Evolutionary conservation across 2,329 filamentous ascomycete species (phyloP).

Genomic region (Alternaria brassicicola): DNA sequence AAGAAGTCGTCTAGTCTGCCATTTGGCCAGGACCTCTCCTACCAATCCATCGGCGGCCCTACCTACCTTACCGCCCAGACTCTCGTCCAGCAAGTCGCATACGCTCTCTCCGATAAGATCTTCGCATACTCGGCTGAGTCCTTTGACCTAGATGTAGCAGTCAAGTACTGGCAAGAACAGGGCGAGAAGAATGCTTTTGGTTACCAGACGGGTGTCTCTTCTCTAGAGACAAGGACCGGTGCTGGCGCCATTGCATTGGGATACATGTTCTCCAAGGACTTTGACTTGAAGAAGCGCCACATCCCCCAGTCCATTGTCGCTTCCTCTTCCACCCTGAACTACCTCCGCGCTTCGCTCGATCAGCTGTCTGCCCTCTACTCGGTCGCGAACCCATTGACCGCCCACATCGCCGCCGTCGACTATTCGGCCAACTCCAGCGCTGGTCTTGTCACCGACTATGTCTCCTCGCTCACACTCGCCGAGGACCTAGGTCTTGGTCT

Average conservation of each 20-base stretch:
- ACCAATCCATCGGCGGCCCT: constrained; percentile 74
- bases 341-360: constrained; percentile 83
- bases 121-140: constrained; percentile 95
- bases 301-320: constrained; percentile 91
- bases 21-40: constrained; percentile 58
- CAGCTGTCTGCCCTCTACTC: constrained; percentile 91
- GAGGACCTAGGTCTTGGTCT: constrained; percentile 91
- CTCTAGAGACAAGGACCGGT: constrained; percentile 85
- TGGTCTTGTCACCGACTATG: constrained; percentile 87
- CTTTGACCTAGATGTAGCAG: constrained; percentile 86
- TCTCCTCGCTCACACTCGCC: constrained; percentile 75
- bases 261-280: constrained; percentile 97
- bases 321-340: constrained; percentile 79
- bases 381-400: constrained; percentile 89
- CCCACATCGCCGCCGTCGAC: constrained; percentile 89
- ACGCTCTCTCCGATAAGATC: constrained; percentile 93
- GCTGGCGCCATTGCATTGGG: constrained; percentile 91
- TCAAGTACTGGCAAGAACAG: constrained; percentile 74
- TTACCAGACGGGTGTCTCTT: constrained; percentile 75
- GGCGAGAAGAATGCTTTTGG: constrained; percentile 81
- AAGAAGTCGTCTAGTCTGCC: constrained; percentile 58
- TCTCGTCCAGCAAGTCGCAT: constrained; percentile 94
- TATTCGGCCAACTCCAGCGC: constrained; percentile 70
- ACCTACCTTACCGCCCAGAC: constrained; percentile 93
- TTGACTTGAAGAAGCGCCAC: constrained; percentile 87